phyloP scores from a whole-genome alignment of 1,284 basidiomycete genomes.

The Ceratobasidium sp. region DNA sequence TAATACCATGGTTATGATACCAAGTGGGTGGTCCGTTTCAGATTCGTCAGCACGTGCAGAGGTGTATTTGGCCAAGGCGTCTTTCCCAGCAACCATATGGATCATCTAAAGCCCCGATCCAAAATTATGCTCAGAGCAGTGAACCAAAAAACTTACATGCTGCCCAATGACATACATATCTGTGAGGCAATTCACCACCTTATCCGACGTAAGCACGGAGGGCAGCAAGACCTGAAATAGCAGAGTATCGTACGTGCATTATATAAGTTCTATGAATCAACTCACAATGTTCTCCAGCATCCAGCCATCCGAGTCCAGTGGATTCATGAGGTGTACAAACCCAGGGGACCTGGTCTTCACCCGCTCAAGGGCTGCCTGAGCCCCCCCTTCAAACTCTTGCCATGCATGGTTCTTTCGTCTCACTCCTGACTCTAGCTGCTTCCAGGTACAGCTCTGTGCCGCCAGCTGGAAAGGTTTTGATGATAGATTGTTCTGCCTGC shows the following conservation, averaged over 20 bases:
- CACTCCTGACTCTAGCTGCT: not conserved
- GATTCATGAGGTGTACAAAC: slow-evolving; percentile 1
- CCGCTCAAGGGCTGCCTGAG: not conserved
- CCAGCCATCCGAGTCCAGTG: not conserved
- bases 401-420: not conserved
- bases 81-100: too few species aligned
- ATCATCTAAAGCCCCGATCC: too few species aligned
- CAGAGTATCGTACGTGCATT: too few species aligned
- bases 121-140: too few species aligned
- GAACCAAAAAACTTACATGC: too few species aligned
- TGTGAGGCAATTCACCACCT: too few species aligned
- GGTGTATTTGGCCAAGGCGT: not conserved
- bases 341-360: not conserved
- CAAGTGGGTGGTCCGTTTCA: slow-evolving; percentile 3
- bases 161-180: too few species aligned
- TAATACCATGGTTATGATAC: not conserved
- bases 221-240: too few species aligned
- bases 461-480: too few species aligned
- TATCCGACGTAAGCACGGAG: too few species aligned
- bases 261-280: not conserved
- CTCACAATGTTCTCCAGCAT: not conserved
- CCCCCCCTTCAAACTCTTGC: not conserved
- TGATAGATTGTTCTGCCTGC: too few species aligned
- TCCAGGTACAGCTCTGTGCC: not conserved
- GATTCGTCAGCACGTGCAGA: not conserved